Percentiles rank a stretch among this genome's conserved stretches.
Evolutionary conservation across 2,329 filamentous ascomycete species (phyloP).

Genomic region (Colletotrichum musicola): DNA sequence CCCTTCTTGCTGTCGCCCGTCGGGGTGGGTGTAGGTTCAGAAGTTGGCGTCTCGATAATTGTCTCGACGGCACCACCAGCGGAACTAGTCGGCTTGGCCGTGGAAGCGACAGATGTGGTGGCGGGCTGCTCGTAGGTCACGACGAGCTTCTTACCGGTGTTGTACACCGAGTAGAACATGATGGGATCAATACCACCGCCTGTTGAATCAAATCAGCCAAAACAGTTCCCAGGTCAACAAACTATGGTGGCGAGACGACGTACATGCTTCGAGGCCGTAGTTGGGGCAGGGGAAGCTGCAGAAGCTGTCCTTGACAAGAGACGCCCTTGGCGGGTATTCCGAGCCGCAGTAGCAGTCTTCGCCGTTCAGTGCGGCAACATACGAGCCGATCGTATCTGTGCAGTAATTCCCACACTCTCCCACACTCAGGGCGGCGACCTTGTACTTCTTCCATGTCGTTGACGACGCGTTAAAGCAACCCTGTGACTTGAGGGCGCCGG

Average conservation of each 20-base stretch:
- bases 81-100: constrained; percentile 35
- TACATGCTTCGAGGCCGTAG: constrained; percentile 74
- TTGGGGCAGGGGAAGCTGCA: constrained; percentile 78
- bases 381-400: constrained; percentile 48
- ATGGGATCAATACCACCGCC: constrained; percentile 51
- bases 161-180: constrained; percentile 60
- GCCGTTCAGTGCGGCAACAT: constrained; percentile 73
- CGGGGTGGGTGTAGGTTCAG: constrained; percentile 36
- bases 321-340: constrained; percentile 70
- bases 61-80: constrained; percentile 29
- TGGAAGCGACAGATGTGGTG: constrained; percentile 45
- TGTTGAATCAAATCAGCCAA: constrained; percentile 35
- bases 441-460: constrained; percentile 53
- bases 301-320: constrained; percentile 66
- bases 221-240: neutral
- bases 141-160: constrained; percentile 60
- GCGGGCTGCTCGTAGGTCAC: constrained; percentile 50
- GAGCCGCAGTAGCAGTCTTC: constrained; percentile 81
- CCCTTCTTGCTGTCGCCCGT: constrained; percentile 42
- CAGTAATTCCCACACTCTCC: constrained; percentile 55
- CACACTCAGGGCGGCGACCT: constrained; percentile 46
- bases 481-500: constrained; percentile 57
- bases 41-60: constrained; percentile 24
- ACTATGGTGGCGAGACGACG: constrained; percentile 45
- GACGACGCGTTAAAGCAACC: constrained; percentile 62